Evolutionary conservation across 306 rosid species (phyloP).

Genomic region (Medicago lupulina): DNA sequence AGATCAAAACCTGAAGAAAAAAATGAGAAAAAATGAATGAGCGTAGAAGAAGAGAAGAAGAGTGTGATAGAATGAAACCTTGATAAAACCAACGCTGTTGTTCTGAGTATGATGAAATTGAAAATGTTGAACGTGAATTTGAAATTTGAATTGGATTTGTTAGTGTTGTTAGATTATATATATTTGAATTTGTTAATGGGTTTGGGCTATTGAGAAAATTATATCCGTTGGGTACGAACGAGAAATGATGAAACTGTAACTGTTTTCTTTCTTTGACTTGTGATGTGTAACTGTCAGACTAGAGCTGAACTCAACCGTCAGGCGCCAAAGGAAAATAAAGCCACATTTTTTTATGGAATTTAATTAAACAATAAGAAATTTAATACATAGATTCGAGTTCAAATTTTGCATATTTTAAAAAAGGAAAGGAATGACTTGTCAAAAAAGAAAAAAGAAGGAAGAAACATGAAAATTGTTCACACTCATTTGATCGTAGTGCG

Average conservation of each 20-base stretch:
- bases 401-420: too few species aligned
- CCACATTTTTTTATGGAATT: neutral
- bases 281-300: conserved; percentile 26
- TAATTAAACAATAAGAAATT: too few species aligned
- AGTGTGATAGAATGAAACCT: conserved; percentile 26
- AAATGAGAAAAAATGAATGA: neutral
- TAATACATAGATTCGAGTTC: too few species aligned
- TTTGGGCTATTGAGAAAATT: neutral
- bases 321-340: conserved; percentile 14
- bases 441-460: too few species aligned
- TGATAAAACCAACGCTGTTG: conserved; percentile 17
- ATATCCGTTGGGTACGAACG: conserved; percentile 39
- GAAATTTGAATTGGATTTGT: conserved; percentile 29
- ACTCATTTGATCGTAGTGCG: too few species aligned
- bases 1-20: neutral
- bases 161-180: neutral
- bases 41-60: conserved; percentile 23
- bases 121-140: conserved; percentile 34
- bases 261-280: neutral
- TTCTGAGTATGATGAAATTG: conserved; percentile 12
- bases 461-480: too few species aligned
- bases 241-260: conserved; percentile 5
- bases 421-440: too few species aligned
- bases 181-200: conserved; percentile 23
- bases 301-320: conserved; percentile 21